A percentile compares a stretch with the other conserved stretches of the same genome.
phyloP scores from a whole-genome alignment of 164 flowering plant species.

The Santalum album region DNA sequence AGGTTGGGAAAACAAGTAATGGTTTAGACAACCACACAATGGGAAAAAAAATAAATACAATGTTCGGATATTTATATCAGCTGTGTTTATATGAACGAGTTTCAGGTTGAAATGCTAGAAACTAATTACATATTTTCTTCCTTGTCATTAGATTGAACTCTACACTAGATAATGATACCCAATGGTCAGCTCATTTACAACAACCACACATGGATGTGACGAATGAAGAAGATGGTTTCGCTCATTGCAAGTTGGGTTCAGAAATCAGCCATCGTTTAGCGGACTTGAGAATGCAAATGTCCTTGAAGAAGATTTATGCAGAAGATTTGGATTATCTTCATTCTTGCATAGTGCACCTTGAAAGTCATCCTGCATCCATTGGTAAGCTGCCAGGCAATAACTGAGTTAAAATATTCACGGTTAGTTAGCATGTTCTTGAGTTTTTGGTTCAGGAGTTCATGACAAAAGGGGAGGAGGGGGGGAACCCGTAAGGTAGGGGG shows the following conservation, averaged over 20 bases:
- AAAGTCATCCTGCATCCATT: neutral
- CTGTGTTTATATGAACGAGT: neutral
- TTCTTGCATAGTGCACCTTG: constrained; percentile 15
- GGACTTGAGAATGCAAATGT: constrained; percentile 7
- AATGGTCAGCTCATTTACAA: constrained; percentile 20
- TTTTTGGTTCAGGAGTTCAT: too few relatives aligned
- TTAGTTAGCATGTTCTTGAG: too few relatives aligned
- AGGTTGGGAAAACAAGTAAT: too few relatives aligned
- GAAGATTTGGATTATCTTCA: constrained; percentile 20
- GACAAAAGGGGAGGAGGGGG: too few relatives aligned
- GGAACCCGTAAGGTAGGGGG: too few relatives aligned
- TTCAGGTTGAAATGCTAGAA: neutral
- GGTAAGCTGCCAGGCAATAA: too few relatives aligned
- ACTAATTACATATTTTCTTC: neutral
- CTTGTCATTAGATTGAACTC: constrained; percentile 16
- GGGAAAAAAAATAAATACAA: too few relatives aligned
- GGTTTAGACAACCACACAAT: too few relatives aligned
- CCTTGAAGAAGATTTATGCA: neutral
- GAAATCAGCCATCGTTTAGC: constrained; percentile 2
- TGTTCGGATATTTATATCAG: too few relatives aligned
- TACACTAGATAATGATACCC: constrained; percentile 2
- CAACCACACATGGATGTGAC: neutral
- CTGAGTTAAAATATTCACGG: too few relatives aligned
- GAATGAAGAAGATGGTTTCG: neutral
- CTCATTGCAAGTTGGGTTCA: constrained; percentile 3